Percentiles rank a stretch among this genome's conserved stretches.
These are phyloP conservation scores for Xylariaceae sp. DNA, from an alignment of 2,329 filamentous ascomycete species.

Conservation along the genomic window DNA sequence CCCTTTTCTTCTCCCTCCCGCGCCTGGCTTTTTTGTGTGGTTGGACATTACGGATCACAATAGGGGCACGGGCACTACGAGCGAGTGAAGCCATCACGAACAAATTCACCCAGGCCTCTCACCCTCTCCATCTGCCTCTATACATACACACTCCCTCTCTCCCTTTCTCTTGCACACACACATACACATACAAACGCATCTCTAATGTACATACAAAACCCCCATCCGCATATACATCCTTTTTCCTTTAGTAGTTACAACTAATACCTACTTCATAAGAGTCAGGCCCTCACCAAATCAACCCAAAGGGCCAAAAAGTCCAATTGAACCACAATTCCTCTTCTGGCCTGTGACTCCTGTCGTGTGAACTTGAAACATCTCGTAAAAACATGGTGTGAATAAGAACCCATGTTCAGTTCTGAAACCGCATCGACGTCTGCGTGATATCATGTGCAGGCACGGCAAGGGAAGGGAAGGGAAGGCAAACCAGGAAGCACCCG, in stretches of 20 bases:
- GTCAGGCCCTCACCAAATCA: background rate
- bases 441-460: no score
- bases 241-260: conserved; percentile 14
- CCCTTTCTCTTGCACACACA: background rate
- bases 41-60: conserved; percentile 1
- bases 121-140: background rate
- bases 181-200: conserved; percentile 1
- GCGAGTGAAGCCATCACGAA: background rate
- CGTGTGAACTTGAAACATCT: no score
- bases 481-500: no score
- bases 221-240: conserved; percentile 8
- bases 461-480: no score
- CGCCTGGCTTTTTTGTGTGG: background rate
- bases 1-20: background rate
- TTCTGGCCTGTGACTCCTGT: no score
- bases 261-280: conserved; percentile 19
- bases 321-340: no score
- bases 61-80: background rate
- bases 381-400: no score
- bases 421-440: no score
- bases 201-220: conserved; percentile 13
- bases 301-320: no score
- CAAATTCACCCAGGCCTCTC: background rate
- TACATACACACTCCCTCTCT: background rate
- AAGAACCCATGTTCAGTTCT: no score